Evolutionary conservation across 2,329 filamentous ascomycete species (phyloP).

Genomic region (Stagonosporopsis chrysanthemi): DNA sequence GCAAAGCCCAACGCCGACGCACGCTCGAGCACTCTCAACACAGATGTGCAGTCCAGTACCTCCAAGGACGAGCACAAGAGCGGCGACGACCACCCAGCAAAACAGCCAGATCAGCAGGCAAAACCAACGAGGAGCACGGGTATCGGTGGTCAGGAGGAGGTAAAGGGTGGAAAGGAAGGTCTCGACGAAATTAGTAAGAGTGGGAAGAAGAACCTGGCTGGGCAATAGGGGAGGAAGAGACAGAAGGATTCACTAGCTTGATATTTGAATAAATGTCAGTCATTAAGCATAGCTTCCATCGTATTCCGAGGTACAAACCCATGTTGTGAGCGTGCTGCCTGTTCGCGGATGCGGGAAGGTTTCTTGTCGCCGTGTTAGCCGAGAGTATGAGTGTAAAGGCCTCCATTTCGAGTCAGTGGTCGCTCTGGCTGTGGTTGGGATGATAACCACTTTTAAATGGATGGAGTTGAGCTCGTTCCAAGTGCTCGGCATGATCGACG

Average conservation of each 20-base stretch:
- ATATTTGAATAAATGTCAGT: background rate
- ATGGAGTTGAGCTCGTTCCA: background rate
- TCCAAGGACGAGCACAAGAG: constrained; percentile 36
- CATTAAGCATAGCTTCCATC: background rate
- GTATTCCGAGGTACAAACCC: background rate
- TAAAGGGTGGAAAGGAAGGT: constrained; percentile 47
- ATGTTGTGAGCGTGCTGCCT: background rate
- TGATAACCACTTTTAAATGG: background rate
- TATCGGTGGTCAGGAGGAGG: constrained; percentile 37
- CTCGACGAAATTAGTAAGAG: constrained; percentile 25
- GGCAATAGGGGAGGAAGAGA: background rate
- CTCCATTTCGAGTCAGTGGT: background rate
- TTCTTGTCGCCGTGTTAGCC: constrained; percentile 13
- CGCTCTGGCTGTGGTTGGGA: background rate
- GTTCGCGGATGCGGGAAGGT: background rate
- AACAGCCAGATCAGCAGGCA: constrained; percentile 48
- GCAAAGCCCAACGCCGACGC: constrained; percentile 32
- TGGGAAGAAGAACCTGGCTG: constrained; percentile 16
- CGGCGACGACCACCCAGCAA: constrained; percentile 48
- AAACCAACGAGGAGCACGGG: constrained; percentile 44
- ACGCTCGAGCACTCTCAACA: constrained; percentile 37
- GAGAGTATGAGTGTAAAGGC: background rate
- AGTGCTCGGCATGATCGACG: constrained; percentile 7
- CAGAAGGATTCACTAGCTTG: constrained; percentile 1
- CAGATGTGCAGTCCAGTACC: constrained; percentile 42